A percentile compares a stretch with the other conserved stretches of the same genome.
phyloP scores from a whole-genome alignment of 192 early-diverging fungal species.

The Cladochytrium replicatum region DNA sequence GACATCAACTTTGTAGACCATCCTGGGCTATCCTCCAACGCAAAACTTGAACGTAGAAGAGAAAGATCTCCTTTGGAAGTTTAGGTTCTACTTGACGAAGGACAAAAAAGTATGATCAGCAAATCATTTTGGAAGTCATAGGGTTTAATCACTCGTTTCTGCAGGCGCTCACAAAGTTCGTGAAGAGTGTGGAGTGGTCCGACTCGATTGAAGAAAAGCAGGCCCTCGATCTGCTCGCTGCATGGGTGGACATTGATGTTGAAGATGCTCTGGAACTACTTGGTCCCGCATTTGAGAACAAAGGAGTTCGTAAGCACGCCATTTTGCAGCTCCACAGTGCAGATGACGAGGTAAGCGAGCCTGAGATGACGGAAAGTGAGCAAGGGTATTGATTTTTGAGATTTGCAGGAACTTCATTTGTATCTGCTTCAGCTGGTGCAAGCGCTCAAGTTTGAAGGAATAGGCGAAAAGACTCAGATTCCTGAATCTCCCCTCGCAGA shows the following conservation, averaged over 20 bases:
- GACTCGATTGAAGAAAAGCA: conserved; percentile 86
- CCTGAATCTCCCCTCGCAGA: conserved; percentile 54
- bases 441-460: conserved; percentile 89
- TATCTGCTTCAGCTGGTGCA: conserved; percentile 97
- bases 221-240: conserved; percentile 73
- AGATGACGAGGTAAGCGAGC: conserved; percentile 69
- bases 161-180: conserved; percentile 92
- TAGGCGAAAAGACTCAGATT: conserved; percentile 24
- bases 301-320: conserved; percentile 74
- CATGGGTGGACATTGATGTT: conserved; percentile 88
- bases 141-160: neutral
- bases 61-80: conserved; percentile 98
- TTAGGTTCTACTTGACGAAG: conserved; percentile 84
- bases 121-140: neutral
- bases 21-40: conserved; percentile 87
- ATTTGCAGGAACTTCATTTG: conserved; percentile 69
- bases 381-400: too few relatives aligned
- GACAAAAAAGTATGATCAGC: conserved; percentile 70
- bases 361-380: neutral
- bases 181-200: conserved; percentile 92
- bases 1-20: conserved; percentile 46
- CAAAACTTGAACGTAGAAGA: conserved; percentile 72
- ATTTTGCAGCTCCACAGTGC: conserved; percentile 80
- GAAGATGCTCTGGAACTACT: conserved; percentile 95
- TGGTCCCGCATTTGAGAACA: conserved; percentile 75